A percentile compares a stretch with the other conserved stretches of the same genome.
These are phyloP conservation scores for Macrophomina phaseolina DNA, from an alignment of 2,329 filamentous ascomycete genomes.

Conservation along the genomic window DNA sequence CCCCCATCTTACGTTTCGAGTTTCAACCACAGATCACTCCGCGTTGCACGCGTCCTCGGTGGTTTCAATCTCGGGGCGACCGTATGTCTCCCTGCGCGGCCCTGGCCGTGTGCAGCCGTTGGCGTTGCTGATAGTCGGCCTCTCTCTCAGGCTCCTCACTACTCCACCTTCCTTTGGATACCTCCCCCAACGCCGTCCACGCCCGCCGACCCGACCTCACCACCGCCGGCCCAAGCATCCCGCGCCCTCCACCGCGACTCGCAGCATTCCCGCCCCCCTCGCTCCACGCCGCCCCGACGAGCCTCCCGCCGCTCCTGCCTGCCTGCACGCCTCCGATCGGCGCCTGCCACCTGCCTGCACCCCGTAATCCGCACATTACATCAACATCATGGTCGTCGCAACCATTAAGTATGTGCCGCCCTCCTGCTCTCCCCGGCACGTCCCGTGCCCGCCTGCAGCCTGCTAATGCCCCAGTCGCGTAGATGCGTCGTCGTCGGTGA, in stretches of 20 bases:
- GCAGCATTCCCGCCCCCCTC: slow-evolving; percentile 33
- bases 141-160: slow-evolving; percentile 37
- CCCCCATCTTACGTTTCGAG: slow-evolving; percentile 37
- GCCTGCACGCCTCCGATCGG: slow-evolving; percentile 30
- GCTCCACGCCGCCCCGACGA: slow-evolving; percentile 17
- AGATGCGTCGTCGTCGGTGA: slow-evolving; percentile 99
- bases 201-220: not conserved
- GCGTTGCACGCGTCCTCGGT: slow-evolving; percentile 40
- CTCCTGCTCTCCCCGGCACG: not conserved
- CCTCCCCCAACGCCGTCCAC: slow-evolving; percentile 26
- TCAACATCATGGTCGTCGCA: slow-evolving; percentile 46
- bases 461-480: slow-evolving; percentile 26
- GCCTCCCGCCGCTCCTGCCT: slow-evolving; percentile 29
- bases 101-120: slow-evolving; percentile 29
- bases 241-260: slow-evolving; percentile 20
- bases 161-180: slow-evolving; percentile 46
- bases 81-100: slow-evolving; percentile 38
- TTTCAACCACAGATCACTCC: slow-evolving; percentile 44
- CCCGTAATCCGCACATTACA: slow-evolving; percentile 17
- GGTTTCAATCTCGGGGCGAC: slow-evolving; percentile 37
- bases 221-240: slow-evolving; percentile 5
- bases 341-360: slow-evolving; percentile 22
- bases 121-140: slow-evolving; percentile 37
- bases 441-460: not conserved
- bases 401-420: slow-evolving; percentile 47